Evolutionary conservation across 805 yeast genomes (phyloP).

Genomic region (Ogataea siamensis): DNA sequence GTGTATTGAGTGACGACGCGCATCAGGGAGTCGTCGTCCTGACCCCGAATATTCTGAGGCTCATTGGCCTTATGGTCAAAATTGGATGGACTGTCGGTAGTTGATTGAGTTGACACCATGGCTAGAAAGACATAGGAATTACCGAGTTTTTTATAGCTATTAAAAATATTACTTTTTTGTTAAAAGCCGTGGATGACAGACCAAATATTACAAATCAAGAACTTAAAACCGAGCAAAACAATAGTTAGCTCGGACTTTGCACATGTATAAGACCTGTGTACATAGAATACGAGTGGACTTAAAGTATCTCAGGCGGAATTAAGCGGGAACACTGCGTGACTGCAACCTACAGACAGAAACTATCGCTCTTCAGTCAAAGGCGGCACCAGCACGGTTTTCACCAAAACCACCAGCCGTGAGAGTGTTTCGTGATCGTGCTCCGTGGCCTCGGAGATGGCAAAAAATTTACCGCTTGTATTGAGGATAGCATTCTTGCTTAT

Average conservation of each 20-base stretch:
- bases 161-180: background rate
- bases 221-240: too few relatives aligned
- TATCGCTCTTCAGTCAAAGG: background rate
- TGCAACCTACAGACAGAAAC: background rate
- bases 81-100: background rate
- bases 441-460: constrained; percentile 34
- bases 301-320: background rate
- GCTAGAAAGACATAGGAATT: too few relatives aligned
- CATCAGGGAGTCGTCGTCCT: constrained; percentile 11
- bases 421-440: constrained; percentile 42
- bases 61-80: too few relatives aligned
- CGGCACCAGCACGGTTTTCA: constrained; percentile 9
- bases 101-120: background rate
- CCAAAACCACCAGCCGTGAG: constrained; percentile 37
- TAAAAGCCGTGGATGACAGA: background rate
- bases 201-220: background rate
- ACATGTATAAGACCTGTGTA: too few relatives aligned
- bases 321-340: background rate
- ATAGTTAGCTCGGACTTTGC: background rate
- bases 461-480: constrained; percentile 47
- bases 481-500: constrained; percentile 41
- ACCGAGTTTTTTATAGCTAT: too few relatives aligned
- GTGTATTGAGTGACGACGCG: constrained; percentile 27
- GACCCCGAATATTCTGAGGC: background rate
- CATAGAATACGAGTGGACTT: too few relatives aligned